A percentile compares a stretch with the other conserved stretches of the same genome.
Conservation (phyloP, 192 early-diverging fungal species). For the Coemansia sp. region DNA sequence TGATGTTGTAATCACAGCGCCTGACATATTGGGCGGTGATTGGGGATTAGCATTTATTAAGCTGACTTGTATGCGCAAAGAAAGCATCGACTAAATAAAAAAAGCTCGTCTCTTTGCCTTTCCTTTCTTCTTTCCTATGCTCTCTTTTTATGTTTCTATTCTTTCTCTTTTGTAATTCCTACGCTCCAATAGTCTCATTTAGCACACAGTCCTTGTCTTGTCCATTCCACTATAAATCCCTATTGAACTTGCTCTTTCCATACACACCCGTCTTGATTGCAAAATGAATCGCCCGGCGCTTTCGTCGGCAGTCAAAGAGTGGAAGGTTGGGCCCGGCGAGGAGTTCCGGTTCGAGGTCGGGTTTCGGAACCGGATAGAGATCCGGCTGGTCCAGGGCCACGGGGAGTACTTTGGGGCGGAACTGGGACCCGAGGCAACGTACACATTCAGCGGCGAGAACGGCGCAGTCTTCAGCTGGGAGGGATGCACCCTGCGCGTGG, state of each 20-base stretch:
- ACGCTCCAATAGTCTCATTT: not conserved
- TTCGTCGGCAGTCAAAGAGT: slow-evolving; percentile 48
- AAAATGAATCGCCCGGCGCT: slow-evolving; percentile 1
- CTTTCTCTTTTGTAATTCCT: not conserved
- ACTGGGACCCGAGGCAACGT: slow-evolving; percentile 74
- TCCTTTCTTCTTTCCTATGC: too few species aligned
- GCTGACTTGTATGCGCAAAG: too few species aligned
- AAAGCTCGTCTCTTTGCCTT: too few species aligned
- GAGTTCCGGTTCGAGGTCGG: slow-evolving; percentile 94
- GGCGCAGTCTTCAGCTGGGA: slow-evolving; percentile 90
- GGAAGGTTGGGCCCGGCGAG: slow-evolving; percentile 71
- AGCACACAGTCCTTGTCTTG: not conserved
- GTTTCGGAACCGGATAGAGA: slow-evolving; percentile 58
- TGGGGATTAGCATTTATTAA: too few species aligned
- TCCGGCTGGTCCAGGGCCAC: slow-evolving; percentile 67
- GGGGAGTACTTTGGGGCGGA: slow-evolving; percentile 97
- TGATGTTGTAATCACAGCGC: too few species aligned
- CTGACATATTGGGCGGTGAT: too few species aligned
- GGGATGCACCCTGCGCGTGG: slow-evolving; percentile 71
- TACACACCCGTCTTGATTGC: not conserved
- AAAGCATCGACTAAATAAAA: too few species aligned
- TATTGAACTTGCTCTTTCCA: not conserved
- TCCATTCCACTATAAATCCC: not conserved
- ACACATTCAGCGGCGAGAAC: slow-evolving; percentile 82
- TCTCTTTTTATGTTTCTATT: too few species aligned